Evolutionary conservation across 2,329 filamentous ascomycete genomes (phyloP), one percentile per base, ranked within the genome.

Genomic region (Ophiostoma populinum): DNA sequence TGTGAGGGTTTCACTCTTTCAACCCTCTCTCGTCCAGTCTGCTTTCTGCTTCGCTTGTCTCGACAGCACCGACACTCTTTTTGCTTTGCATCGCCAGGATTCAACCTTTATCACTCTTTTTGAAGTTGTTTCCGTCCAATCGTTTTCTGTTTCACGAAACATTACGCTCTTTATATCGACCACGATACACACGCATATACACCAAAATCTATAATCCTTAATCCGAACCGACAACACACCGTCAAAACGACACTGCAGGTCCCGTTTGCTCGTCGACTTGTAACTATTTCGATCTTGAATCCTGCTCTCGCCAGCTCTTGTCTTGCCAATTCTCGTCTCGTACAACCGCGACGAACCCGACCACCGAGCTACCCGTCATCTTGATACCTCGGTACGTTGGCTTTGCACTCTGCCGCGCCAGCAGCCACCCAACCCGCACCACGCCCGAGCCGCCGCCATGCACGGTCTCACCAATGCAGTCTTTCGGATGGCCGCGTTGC

Each of bases 141-240:
- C 59, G 46, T 62, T 62, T 54, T 46, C 49, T 35, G 34, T n/a
- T 34, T 29, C 21, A 28, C 18, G 17, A 18, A 31, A n/a, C 7
- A n/a, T 20, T n/a, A n/a, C 29, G 19, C 27, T n/a, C 29, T 20
- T 15, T n/a, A 30, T 17, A 20, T 32, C 13, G 20, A 33, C 35
- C 24, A 30, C 20, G 6, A 30, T n/a, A 18, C 28, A 19, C 16
- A 30, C 28, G 28, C 28, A 30, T 7, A 21, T 20, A 30, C 28
- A 20, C 28, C 9, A 17, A 17, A 15, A 29, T 32, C 24, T 32
- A 21, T 86, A 8, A 94, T 62, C 47, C 92, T 82, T 30, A n/a
- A 30, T 20, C 18, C 28, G 28, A 30, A 19, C 28, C 17, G 7
- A 4, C 19, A 30, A 7, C 12, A 20, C 15, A 32, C 29, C 28